These are phyloP conservation scores for Teratosphaeria gauchensis DNA, from an alignment of 2,329 filamentous ascomycete species.

Conservation along the genomic window DNA sequence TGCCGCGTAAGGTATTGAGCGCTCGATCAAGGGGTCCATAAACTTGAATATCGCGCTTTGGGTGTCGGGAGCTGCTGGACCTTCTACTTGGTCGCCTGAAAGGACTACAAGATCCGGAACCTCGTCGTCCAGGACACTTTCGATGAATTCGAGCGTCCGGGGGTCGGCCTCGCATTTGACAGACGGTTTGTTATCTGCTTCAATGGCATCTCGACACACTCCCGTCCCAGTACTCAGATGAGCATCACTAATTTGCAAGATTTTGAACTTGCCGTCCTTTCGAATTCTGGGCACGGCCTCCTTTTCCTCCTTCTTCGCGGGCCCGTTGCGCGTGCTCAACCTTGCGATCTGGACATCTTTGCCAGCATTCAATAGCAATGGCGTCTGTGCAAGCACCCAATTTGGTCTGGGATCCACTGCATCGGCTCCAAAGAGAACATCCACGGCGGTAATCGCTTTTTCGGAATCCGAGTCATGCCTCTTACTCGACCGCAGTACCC, in stretches of 20 bases:
- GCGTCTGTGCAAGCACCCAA: conserved; percentile 70
- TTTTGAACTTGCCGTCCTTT: conserved; percentile 91
- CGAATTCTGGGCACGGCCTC: conserved; percentile 62
- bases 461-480: conserved; percentile 66
- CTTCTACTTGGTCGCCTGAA: conserved; percentile 91
- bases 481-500: conserved; percentile 67
- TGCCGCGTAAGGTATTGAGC: conserved; percentile 81
- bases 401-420: conserved; percentile 80
- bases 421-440: conserved; percentile 82
- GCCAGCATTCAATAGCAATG: conserved; percentile 59
- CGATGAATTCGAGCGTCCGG: conserved; percentile 81
- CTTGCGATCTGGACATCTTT: conserved; percentile 58
- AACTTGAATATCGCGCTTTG: conserved; percentile 94
- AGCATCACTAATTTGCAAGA: conserved; percentile 90
- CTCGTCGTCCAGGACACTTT: conserved; percentile 76
- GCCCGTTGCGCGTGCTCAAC: conserved; percentile 68
- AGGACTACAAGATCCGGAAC: conserved; percentile 87
- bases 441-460: conserved; percentile 66
- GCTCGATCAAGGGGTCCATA: conserved; percentile 70
- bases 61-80: conserved; percentile 81
- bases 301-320: conserved; percentile 53
- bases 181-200: conserved; percentile 25
- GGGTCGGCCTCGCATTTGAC: conserved; percentile 73
- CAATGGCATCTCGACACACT: conserved; percentile 73
- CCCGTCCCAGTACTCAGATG: conserved; percentile 88